Evolutionary conservation across 2,329 filamentous ascomycete species (phyloP).

Genomic region (Celoporthe dispersa): DNA sequence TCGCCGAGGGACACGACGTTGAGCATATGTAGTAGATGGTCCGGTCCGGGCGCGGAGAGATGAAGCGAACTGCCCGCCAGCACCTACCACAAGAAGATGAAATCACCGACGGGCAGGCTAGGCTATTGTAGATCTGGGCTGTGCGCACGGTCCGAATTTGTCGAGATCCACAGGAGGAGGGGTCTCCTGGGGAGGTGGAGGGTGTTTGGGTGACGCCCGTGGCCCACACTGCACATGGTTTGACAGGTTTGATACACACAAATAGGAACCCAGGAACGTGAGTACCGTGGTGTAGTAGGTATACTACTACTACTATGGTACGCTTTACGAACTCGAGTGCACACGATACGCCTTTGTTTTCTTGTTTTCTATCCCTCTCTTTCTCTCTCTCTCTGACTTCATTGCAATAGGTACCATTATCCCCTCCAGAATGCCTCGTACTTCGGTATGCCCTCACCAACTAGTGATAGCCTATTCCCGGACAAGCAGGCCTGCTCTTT

Average conservation of each 20-base stretch:
- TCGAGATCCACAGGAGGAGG: background rate
- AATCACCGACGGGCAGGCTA: background rate
- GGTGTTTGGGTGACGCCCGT: background rate
- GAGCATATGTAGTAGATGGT: background rate
- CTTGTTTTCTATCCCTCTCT: background rate
- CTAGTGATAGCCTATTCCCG: background rate
- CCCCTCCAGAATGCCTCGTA: background rate
- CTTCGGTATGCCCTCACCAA: too few species aligned
- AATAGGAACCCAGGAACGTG: background rate
- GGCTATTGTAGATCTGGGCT: background rate
- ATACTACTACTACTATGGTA: background rate
- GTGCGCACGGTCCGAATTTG: background rate
- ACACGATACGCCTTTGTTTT: background rate
- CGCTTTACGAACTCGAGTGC: background rate
- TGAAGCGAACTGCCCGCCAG: background rate
- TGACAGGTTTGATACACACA: background rate
- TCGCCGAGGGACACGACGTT: background rate
- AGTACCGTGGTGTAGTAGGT: too few species aligned
- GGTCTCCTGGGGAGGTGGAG: too few species aligned
- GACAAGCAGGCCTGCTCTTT: background rate
- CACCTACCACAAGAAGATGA: background rate
- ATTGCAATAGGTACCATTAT: too few species aligned
- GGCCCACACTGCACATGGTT: background rate
- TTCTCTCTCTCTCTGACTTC: background rate
- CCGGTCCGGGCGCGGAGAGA: background rate